Percentiles rank a stretch among this genome's conserved stretches.
Evolutionary conservation across 2,329 filamentous ascomycete genomes (phyloP).

Genomic region (Fusarium sororula): DNA sequence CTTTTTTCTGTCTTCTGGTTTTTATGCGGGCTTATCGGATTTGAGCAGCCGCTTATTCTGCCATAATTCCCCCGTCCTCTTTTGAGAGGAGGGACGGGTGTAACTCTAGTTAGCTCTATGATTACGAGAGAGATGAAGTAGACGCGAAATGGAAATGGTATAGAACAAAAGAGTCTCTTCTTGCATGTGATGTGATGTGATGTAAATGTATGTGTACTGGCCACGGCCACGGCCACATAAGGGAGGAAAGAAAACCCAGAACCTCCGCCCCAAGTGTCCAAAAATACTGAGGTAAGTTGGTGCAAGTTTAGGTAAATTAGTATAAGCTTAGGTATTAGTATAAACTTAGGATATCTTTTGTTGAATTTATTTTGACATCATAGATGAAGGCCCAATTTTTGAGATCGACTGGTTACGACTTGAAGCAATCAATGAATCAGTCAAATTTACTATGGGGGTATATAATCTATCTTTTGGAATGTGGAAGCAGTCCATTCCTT

Average conservation of each 20-base stretch:
- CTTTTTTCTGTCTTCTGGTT: slow-evolving; percentile 46
- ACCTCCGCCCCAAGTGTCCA: not conserved
- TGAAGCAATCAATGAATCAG: not conserved
- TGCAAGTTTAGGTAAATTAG: not conserved
- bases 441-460: slow-evolving; percentile 22
- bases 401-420: not conserved
- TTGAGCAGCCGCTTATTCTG: slow-evolving; percentile 42
- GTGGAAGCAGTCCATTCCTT: not conserved
- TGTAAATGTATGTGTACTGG: not conserved
- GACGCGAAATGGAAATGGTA: slow-evolving; percentile 49
- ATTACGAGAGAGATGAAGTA: slow-evolving; percentile 54
- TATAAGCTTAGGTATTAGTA: no score
- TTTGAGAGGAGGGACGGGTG: slow-evolving; percentile 43
- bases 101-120: slow-evolving; percentile 55
- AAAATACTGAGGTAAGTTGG: not conserved
- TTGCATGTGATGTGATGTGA: not conserved
- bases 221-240: no score
- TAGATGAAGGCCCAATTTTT: not conserved
- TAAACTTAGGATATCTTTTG: not conserved
- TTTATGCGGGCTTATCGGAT: slow-evolving; percentile 40
- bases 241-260: no score
- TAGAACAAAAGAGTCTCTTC: slow-evolving; percentile 30
- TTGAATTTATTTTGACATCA: no score
- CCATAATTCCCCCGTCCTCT: slow-evolving; percentile 48
- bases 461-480: slow-evolving; percentile 17